Conservation (phyloP, 805 yeast species). For the Wickerhamomyces chaumierensis region DNA sequence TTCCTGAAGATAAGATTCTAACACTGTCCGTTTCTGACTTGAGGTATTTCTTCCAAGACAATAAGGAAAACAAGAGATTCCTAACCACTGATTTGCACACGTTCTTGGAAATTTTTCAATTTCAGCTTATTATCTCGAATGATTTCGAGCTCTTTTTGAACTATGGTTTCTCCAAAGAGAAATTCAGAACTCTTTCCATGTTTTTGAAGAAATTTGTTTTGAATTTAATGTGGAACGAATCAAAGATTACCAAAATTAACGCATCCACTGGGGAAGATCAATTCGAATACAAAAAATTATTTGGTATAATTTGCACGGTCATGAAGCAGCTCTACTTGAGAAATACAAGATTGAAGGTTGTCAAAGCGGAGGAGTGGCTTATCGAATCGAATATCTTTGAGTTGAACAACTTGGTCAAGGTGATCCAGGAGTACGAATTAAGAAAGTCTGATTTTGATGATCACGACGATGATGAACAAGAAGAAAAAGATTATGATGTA, state of each 20-base stretch:
- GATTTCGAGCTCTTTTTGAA: constrained; percentile 45
- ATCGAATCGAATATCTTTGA: constrained; percentile 21
- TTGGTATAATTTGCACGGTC: constrained; percentile 34
- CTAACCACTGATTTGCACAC: constrained; percentile 27
- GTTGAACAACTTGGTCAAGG: constrained; percentile 24
- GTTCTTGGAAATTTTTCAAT: constrained; percentile 53
- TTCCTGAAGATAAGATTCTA: constrained; percentile 2
- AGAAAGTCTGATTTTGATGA: constrained; percentile 12
- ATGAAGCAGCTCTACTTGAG: constrained; percentile 55
- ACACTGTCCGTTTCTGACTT: constrained; percentile 5
- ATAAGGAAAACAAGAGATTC: constrained; percentile 2
- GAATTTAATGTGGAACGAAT: constrained; percentile 31
- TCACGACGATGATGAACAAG: constrained; percentile 17
- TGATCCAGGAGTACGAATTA: constrained; percentile 34
- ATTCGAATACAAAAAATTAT: constrained; percentile 10
- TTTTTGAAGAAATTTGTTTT: constrained; percentile 43
- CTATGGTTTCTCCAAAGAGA: constrained; percentile 25
- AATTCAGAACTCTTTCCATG: constrained; percentile 28
- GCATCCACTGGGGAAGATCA: not conserved
- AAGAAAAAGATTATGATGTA: too few relatives aligned
- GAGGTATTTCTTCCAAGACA: constrained; percentile 7
- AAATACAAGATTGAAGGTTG: constrained; percentile 47
- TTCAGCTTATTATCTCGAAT: constrained; percentile 54
- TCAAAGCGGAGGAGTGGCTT: constrained; percentile 46
- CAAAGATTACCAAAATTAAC: constrained; percentile 2